Evolutionary conservation across 202 grass and related monocot genomes (phyloP), one percentile per base, ranked within the genome.

Genomic region (Carex arenaria): DNA sequence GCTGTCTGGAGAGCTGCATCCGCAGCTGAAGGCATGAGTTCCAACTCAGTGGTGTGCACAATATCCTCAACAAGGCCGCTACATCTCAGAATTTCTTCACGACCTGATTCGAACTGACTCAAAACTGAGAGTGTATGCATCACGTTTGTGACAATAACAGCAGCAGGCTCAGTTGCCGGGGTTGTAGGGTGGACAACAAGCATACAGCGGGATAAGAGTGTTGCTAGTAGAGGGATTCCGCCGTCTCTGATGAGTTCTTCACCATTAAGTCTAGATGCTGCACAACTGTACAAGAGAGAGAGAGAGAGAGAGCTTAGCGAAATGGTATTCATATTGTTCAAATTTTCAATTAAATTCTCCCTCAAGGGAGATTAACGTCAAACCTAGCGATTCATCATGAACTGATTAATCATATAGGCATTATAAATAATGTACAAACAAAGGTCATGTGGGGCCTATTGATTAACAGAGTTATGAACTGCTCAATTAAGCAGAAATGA

Each of bases 151-250:
- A 99, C 96, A 87, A 99, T 95, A 75, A 89, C 93, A 30, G 96
- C 89, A 55, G 89, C 88, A 79, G 96, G 93, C 85, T 99, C 96
- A 84, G 94, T 93, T 70, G 96, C 91, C 10, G 85, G 88, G 78
- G 96, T 99, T 82, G 91, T 99, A 40, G 96, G 93, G 80, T 99
- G 96, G 89, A 99, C 86, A 12, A 99, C 90, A 85, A 93, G 89
- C 91, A 99, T 95, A 85, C 91, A 99, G 56, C 96, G 96, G 61
- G 96, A 99, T 85, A 99, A 89, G 88, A 99, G 96, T 60, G 93
- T 93, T 82, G 91, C 91, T 85, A 99, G 86, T 65, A 99, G 92
- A 6, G 93, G 93, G 79, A 99, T 95, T 76, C 96, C 96, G 82
- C 93, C 90, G 34, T 99, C 96, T 85, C 96, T 86, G 72, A 99